These are phyloP conservation scores for Magnolia sinica DNA, from an alignment of 164 flowering plant genomes.

Conservation along the genomic window DNA sequence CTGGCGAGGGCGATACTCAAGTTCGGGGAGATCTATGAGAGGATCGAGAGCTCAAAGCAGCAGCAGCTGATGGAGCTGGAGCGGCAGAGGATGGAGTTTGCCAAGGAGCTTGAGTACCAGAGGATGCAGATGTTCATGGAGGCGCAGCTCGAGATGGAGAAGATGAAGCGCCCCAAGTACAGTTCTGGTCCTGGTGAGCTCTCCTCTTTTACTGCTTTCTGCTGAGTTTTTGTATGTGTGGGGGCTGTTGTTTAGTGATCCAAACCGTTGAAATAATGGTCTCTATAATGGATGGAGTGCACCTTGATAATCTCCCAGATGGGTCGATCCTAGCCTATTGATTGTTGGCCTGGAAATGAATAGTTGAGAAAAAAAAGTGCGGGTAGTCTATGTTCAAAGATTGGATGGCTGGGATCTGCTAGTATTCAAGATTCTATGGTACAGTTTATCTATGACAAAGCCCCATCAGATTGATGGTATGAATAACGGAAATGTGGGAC, in stretches of 20 bases:
- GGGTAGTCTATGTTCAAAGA: too few relatives aligned
- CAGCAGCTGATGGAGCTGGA: constrained; percentile 56
- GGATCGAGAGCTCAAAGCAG: constrained; percentile 49
- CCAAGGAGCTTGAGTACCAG: constrained; percentile 55
- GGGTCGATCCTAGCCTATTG: not conserved
- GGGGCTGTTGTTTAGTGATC: not conserved
- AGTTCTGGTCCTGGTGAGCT: constrained; percentile 26
- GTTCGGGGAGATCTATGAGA: constrained; percentile 56
- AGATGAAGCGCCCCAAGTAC: constrained; percentile 36
- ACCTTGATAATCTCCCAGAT: not conserved
- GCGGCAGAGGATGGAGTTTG: constrained; percentile 55
- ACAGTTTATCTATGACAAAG: too few relatives aligned
- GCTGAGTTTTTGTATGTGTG: not conserved
- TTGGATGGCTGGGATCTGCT: too few relatives aligned
- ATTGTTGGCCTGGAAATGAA: not conserved
- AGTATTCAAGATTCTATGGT: too few relatives aligned
- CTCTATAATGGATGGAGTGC: not conserved
- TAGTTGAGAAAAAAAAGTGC: not conserved
- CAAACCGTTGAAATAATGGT: not conserved
- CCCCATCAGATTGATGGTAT: too few relatives aligned
- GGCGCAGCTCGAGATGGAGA: constrained; percentile 51
- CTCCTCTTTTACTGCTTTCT: not conserved
- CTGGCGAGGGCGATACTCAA: constrained; percentile 48
- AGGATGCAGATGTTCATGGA: constrained; percentile 58
- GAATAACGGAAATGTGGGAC: too few relatives aligned